Evolutionary conservation across 2,329 filamentous ascomycete species (phyloP).

Genomic region (Xenosphaeropsis pyriputrescens): DNA sequence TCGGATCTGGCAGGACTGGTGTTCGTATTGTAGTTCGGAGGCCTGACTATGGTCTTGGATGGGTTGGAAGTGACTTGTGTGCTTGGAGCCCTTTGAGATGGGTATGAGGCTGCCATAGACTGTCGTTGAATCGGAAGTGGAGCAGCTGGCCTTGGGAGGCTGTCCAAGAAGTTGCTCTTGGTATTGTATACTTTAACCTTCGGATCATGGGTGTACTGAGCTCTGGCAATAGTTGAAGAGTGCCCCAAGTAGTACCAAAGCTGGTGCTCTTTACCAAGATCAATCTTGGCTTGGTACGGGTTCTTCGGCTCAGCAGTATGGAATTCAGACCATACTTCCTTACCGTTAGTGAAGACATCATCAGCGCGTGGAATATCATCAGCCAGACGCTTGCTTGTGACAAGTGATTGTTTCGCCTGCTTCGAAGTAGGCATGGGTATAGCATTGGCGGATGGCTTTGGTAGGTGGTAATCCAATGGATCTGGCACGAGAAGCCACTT

Average conservation of each 20-base stretch:
- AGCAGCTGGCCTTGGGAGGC: constrained; percentile 38
- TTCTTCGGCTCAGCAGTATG: constrained; percentile 43
- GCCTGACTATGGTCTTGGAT: constrained; percentile 15
- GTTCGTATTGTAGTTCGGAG: constrained; percentile 9
- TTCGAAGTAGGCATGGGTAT: constrained; percentile 53
- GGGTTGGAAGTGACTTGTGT: constrained; percentile 14
- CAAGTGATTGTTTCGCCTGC: constrained; percentile 51
- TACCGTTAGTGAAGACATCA: constrained; percentile 52
- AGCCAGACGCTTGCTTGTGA: constrained; percentile 43
- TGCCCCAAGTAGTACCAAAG: constrained; percentile 83
- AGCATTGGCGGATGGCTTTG: constrained; percentile 61
- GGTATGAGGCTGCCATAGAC: constrained; percentile 18
- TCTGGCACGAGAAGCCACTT: constrained; percentile 70
- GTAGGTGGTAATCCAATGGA: constrained; percentile 52
- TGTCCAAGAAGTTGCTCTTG: constrained; percentile 59
- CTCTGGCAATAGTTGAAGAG: constrained; percentile 76
- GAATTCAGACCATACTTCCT: constrained; percentile 64
- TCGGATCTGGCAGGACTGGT: constrained; percentile 16
- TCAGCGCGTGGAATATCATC: constrained; percentile 50
- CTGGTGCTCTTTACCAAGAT: constrained; percentile 58
- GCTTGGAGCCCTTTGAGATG: constrained; percentile 9
- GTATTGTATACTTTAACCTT: constrained; percentile 42
- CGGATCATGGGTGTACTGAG: constrained; percentile 78
- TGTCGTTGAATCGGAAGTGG: constrained; percentile 19
- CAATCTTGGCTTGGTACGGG: constrained; percentile 49